These are phyloP conservation scores for Sphagnurus paluster DNA, from an alignment of 1,284 basidiomycete genomes.

Conservation along the genomic window DNA sequence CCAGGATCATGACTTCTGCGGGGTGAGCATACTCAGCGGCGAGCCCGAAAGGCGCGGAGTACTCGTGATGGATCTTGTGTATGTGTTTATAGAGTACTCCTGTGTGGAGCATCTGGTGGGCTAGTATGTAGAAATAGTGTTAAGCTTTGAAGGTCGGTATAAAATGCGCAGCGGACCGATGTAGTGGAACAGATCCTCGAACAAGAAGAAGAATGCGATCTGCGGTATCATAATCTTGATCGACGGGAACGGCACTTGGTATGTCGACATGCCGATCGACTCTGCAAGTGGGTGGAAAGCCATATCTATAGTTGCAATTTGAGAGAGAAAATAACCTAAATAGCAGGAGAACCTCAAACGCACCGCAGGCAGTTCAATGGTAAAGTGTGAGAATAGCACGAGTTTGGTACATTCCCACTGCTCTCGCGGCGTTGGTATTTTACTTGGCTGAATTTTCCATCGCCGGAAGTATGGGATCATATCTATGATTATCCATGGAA, in stretches of 20 bases:
- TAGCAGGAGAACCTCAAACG: not conserved
- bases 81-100: slow-evolving; percentile 95
- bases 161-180: slow-evolving; percentile 53
- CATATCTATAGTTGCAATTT: slow-evolving; percentile 67
- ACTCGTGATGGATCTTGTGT: slow-evolving; percentile 98
- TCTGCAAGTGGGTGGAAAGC: slow-evolving; percentile 97
- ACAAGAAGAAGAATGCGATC: slow-evolving; percentile 90
- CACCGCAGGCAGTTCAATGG: slow-evolving; percentile 91
- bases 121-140: slow-evolving; percentile 38
- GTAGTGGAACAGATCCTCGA: slow-evolving; percentile 95
- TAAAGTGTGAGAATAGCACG: slow-evolving; percentile 95
- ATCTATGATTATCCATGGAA: slow-evolving; percentile 98
- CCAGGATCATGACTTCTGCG: slow-evolving; percentile 89
- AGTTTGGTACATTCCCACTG: slow-evolving; percentile 98
- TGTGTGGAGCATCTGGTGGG: slow-evolving; percentile 90
- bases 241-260: slow-evolving; percentile 89
- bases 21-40: slow-evolving; percentile 98
- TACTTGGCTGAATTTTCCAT: slow-evolving; percentile 93
- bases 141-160: not conserved
- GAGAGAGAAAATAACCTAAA: not conserved
- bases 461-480: slow-evolving; percentile 89
- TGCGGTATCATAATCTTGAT: slow-evolving; percentile 75
- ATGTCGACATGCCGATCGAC: slow-evolving; percentile 87
- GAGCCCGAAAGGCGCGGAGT: slow-evolving; percentile 95
- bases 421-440: slow-evolving; percentile 78